phyloP scores from a whole-genome alignment of 2,329 filamentous ascomycete genomes.

The Conoideocrella luteorostrata region DNA sequence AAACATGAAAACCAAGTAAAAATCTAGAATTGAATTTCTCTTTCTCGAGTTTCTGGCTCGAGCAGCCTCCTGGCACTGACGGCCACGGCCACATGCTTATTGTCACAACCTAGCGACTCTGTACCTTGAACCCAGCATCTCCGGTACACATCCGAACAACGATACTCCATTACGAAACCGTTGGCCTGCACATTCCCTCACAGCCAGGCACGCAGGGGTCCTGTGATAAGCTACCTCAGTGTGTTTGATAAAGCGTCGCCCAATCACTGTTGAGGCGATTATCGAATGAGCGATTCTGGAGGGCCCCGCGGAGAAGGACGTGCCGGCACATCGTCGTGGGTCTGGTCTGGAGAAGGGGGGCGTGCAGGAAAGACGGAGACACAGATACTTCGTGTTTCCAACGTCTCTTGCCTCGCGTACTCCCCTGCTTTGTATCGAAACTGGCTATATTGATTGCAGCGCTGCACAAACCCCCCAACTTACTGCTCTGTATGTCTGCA shows the following conservation, averaged over 20 bases:
- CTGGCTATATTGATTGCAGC: too few relatives aligned
- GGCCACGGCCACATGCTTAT: too few relatives aligned
- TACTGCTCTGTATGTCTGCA: too few relatives aligned
- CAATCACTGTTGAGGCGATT: constrained; percentile 3
- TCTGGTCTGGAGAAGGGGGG: neutral
- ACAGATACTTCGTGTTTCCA: too few relatives aligned
- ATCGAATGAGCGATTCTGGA: neutral
- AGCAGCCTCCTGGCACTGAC: too few relatives aligned
- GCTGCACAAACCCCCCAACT: too few relatives aligned
- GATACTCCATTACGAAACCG: neutral
- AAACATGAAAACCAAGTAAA: too few relatives aligned
- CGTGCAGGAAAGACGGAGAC: too few relatives aligned
- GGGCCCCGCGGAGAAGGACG: constrained; percentile 5
- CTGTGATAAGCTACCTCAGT: constrained; percentile 1
- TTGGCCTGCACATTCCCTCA: neutral
- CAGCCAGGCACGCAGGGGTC: neutral
- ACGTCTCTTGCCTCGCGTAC: too few relatives aligned
- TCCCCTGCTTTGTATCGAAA: too few relatives aligned
- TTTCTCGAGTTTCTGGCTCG: too few relatives aligned
- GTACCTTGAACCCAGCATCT: constrained; percentile 4
- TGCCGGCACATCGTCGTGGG: neutral
- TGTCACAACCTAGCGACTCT: neutral
- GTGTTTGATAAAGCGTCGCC: constrained; percentile 3
- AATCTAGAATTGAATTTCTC: too few relatives aligned
- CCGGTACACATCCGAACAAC: neutral